Evolutionary conservation across 306 rosid species (phyloP).

Genomic region (Abrus pulchellus): DNA sequence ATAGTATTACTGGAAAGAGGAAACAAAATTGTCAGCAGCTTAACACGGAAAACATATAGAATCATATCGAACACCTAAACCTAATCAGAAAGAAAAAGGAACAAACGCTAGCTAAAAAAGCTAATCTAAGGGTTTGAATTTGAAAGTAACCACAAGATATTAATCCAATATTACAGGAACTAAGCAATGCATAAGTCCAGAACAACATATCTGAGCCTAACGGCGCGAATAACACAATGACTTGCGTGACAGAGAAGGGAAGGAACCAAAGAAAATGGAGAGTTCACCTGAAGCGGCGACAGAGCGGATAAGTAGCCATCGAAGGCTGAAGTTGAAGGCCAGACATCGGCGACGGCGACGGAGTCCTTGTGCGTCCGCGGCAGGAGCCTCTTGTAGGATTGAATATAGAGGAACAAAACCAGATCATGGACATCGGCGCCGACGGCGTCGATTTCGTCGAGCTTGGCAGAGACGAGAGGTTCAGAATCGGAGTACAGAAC

Average conservation of each 20-base stretch:
- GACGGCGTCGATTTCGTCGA: slow-evolving; percentile 60
- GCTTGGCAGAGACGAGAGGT: slow-evolving; percentile 66
- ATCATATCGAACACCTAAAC: neutral
- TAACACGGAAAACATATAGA: slow-evolving; percentile 15
- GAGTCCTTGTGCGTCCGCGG: slow-evolving; percentile 98
- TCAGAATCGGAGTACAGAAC: slow-evolving; percentile 76
- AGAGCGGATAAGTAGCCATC: slow-evolving; percentile 98
- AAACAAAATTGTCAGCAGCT: slow-evolving; percentile 34
- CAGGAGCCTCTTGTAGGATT: slow-evolving; percentile 88
- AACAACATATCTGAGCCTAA: neutral
- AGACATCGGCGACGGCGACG: slow-evolving; percentile 91
- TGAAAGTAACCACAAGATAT: neutral
- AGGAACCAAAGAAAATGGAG: slow-evolving; percentile 6
- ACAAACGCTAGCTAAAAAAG: slow-evolving; percentile 11
- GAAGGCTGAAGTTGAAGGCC: slow-evolving; percentile 99
- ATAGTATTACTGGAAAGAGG: slow-evolving; percentile 25
- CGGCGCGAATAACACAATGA: neutral
- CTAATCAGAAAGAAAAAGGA: neutral
- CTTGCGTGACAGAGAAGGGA: neutral
- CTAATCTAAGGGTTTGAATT: slow-evolving; percentile 25
- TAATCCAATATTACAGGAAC: neutral
- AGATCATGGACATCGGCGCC: slow-evolving; percentile 88
- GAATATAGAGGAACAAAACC: slow-evolving; percentile 88
- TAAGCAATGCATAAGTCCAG: slow-evolving; percentile 34
- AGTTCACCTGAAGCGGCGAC: slow-evolving; percentile 93